phyloP scores from a whole-genome alignment of 2,329 filamentous ascomycete genomes.

The Diaporthe longicolla region DNA sequence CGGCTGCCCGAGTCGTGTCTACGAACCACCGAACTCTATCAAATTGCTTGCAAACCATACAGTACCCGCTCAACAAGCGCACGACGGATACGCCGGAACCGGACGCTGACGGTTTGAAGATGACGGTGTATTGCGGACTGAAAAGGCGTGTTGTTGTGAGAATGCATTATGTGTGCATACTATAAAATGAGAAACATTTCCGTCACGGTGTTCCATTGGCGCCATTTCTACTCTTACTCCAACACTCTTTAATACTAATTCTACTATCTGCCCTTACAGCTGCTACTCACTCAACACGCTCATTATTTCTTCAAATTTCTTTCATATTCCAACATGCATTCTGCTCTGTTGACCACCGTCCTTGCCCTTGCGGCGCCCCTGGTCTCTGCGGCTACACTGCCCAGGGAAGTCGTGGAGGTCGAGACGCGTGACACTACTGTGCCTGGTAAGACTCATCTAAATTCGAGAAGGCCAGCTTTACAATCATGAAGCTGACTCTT shows the following conservation, averaged over 20 bases:
- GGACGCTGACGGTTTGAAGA: neutral
- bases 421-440: constrained; percentile 20
- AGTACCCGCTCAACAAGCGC: constrained; percentile 7
- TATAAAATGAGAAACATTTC: neutral
- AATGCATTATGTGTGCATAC: neutral
- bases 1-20: constrained; percentile 25
- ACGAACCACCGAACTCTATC: constrained; percentile 27
- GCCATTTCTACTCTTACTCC: neutral
- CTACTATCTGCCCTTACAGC: neutral
- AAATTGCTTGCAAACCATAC: constrained; percentile 11
- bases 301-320: neutral
- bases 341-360: neutral
- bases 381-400: constrained; percentile 8
- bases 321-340: neutral
- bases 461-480: neutral
- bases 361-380: constrained; percentile 21
- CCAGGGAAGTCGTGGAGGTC: constrained; percentile 4
- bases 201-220: neutral
- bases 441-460: neutral
- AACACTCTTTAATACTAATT: neutral
- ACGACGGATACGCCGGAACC: constrained; percentile 14
- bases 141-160: neutral
- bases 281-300: constrained; percentile 1
- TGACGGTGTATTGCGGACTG: neutral
- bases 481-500: neutral